Evolutionary conservation across 2,329 filamentous ascomycete genomes (phyloP), one percentile per base, ranked within the genome.

Genomic region (Fusarium miscanthi): DNA sequence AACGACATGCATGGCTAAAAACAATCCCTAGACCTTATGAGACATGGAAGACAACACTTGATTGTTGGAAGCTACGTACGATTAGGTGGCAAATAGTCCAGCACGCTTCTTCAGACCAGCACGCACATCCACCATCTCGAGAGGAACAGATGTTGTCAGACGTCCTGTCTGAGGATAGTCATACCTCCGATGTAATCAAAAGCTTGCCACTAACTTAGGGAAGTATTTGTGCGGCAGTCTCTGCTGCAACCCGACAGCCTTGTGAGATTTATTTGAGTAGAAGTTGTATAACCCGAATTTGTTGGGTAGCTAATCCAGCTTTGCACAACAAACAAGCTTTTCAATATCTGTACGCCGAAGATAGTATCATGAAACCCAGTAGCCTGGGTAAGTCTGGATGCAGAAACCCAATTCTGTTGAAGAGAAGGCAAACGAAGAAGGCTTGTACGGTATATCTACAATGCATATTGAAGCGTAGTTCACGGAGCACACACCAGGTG

Each of bases 21-120:
- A 40, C 48, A 33, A 35, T 48, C 30, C 21, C 25, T 42, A 56
- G 25, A n/a, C 33, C 33, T 37, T 63, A 40, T 21, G 11, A 37
- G 57, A 46, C 23, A 49, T 33, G 33, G 25, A 41, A 17, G 54
- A 23, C 19, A 59, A 23, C 58, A 27, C 38, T 41, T 49, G 31
- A 30, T 54, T 40, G 45, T 23, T 38, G n/a, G 33, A 27, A 31
- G 49, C 52, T 66, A 41, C 37, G 33, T 42, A 56, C 12, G 37
- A 46, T 27, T 12, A 12, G 31, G 70, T 73, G 70, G 70, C 70
- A 63, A 73, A 71, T 38, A 30, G 42, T 35, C n/a, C 40, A 49
- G 25, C 16, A 41, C 35, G 48, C 25, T 62, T 37, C 21, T 25
- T 58, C 23, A 23, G 31, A 41, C 49, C 42, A 46, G 31, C 30